phyloP scores from a whole-genome alignment of 176 grass and related monocot species.

The Eleusine indica region DNA sequence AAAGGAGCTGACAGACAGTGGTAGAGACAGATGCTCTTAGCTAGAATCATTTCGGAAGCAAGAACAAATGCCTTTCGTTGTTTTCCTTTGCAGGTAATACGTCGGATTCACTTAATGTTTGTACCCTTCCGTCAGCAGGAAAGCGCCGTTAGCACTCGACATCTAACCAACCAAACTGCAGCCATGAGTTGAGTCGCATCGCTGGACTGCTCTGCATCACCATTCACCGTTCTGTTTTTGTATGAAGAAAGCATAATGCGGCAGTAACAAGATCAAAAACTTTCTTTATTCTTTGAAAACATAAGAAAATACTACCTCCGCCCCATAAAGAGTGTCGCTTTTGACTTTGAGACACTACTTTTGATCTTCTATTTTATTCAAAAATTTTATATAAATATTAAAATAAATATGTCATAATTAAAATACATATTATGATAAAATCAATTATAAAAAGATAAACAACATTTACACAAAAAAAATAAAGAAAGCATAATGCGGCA shows the following conservation, averaged over 20 bases:
- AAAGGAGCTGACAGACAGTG: not conserved
- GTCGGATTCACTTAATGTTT: not conserved
- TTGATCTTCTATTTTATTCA: too few species aligned
- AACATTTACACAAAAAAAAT: too few species aligned
- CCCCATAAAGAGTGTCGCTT: too few species aligned
- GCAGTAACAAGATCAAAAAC: not conserved
- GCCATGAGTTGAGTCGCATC: not conserved
- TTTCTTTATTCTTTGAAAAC: too few species aligned
- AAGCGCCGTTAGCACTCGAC: not conserved
- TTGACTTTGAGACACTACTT: too few species aligned
- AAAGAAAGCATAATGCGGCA: too few species aligned
- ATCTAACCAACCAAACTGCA: not conserved
- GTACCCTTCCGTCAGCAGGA: not conserved
- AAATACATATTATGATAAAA: too few species aligned
- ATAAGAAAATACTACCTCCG: too few species aligned
- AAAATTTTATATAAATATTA: too few species aligned
- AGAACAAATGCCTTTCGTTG: conserved; percentile 5
- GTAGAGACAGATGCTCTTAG: conserved; percentile 9
- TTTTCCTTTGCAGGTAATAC: not conserved
- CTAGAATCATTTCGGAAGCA: not conserved
- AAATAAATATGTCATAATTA: too few species aligned
- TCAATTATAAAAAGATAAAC: too few species aligned
- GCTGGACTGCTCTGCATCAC: not conserved
- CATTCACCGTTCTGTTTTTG: conserved; percentile 16
- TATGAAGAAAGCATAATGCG: too few species aligned